phyloP scores from a whole-genome alignment of 345 rosid species.

The Heritiera fomes region DNA sequence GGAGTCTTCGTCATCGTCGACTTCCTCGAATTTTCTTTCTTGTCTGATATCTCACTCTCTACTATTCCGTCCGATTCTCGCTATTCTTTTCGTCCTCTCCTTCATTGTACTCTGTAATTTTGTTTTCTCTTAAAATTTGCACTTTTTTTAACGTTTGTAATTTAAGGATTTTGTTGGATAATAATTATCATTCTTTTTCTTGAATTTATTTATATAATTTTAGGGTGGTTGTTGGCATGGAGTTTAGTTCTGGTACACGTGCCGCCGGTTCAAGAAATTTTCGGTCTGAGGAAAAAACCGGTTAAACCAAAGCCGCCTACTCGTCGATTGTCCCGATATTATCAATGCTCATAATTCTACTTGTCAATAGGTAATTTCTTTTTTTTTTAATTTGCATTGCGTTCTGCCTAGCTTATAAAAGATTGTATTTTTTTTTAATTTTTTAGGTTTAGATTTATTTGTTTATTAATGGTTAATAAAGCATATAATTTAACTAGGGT shows the following conservation, averaged over 20 bases:
- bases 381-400: neutral
- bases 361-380: conserved; percentile 28
- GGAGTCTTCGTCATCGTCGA: conserved; percentile 22
- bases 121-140: neutral
- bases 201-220: too few species aligned
- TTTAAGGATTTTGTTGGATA: neutral
- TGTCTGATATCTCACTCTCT: conserved; percentile 34
- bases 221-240: conserved; percentile 93
- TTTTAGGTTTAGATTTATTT: neutral
- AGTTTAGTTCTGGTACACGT: conserved; percentile 83
- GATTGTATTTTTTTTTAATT: neutral
- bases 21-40: conserved; percentile 20
- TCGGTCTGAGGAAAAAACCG: conserved; percentile 63
- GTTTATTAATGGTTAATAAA: neutral
- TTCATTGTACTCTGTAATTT: conserved; percentile 53
- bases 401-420: neutral
- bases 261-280: conserved; percentile 82
- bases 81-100: conserved; percentile 54
- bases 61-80: conserved; percentile 58
- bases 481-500: neutral
- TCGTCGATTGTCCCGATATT: conserved; percentile 55
- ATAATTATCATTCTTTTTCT: neutral
- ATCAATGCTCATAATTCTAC: conserved; percentile 35
- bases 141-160: neutral
- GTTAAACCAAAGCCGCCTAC: conserved; percentile 53